A percentile compares a stretch with the other conserved stretches of the same genome.
Conservation (phyloP, 257 asterid genomes). For the Lycium barbarum region DNA sequence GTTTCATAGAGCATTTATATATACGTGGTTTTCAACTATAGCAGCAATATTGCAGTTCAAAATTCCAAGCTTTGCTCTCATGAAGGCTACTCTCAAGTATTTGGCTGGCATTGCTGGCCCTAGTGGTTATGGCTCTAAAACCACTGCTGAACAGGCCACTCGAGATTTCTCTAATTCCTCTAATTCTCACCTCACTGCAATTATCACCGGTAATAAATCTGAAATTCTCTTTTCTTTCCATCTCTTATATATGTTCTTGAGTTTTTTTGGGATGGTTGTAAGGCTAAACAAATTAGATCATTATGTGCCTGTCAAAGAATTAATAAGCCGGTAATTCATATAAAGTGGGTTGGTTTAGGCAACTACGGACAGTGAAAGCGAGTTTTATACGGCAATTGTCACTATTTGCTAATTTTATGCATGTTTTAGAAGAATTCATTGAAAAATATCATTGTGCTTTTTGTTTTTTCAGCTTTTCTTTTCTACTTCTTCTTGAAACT, state of each 20-base stretch:
- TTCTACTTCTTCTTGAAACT: not conserved
- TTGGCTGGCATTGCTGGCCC: slow-evolving; percentile 84
- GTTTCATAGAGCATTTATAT: slow-evolving; percentile 55
- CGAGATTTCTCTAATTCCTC: slow-evolving; percentile 36
- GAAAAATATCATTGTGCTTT: not conserved
- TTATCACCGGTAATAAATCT: slow-evolving; percentile 69
- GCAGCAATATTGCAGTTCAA: slow-evolving; percentile 50
- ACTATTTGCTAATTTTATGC: not conserved
- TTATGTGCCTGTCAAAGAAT: not conserved
- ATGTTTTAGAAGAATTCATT: not conserved
- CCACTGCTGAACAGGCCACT: slow-evolving; percentile 73
- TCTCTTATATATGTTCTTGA: not conserved
- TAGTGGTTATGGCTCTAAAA: slow-evolving; percentile 81
- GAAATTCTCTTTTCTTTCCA: not conserved
- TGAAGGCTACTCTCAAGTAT: slow-evolving; percentile 79
- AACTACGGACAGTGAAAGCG: not conserved
- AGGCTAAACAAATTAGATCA: not conserved
- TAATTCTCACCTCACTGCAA: slow-evolving; percentile 68
- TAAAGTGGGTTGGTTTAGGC: not conserved
- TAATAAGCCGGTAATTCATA: not conserved
- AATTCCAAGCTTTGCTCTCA: slow-evolving; percentile 45
- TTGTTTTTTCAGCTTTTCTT: not conserved
- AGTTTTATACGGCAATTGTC: not conserved
- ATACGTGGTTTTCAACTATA: slow-evolving; percentile 52
- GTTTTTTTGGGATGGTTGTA: not conserved